These are phyloP conservation scores for Scheffersomyces titani DNA, from an alignment of 1,139 yeast genomes.

Conservation along the genomic window DNA sequence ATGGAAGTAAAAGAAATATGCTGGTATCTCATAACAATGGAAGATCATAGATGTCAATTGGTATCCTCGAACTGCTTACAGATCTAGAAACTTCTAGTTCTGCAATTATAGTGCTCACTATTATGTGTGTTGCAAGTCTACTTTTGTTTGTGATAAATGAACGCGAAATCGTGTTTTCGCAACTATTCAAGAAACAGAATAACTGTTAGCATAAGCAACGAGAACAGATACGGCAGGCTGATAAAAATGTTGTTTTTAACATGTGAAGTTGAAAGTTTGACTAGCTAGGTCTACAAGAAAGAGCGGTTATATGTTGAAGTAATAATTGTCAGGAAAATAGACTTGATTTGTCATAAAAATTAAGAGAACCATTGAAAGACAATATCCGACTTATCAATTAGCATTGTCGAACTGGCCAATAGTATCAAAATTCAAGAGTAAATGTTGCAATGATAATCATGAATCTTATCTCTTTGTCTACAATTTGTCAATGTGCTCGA, in stretches of 20 bases:
- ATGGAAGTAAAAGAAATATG: background rate
- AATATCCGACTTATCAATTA: too few relatives aligned
- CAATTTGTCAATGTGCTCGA: too few relatives aligned
- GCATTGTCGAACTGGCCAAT: too few relatives aligned
- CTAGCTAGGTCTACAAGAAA: background rate
- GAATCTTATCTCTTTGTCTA: too few relatives aligned
- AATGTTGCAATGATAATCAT: too few relatives aligned
- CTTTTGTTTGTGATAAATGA: background rate
- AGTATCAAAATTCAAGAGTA: too few relatives aligned
- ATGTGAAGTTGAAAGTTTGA: background rate
- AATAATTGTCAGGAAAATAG: background rate
- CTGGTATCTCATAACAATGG: background rate
- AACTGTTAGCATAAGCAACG: too few relatives aligned
- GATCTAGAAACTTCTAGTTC: background rate
- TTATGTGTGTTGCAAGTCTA: background rate
- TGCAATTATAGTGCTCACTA: background rate
- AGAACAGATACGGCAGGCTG: too few relatives aligned
- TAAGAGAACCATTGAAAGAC: too few relatives aligned
- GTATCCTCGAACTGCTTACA: background rate
- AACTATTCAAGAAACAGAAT: background rate
- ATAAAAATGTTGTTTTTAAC: too few relatives aligned
- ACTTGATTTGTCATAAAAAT: background rate
- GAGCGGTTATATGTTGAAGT: background rate
- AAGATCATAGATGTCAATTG: background rate
- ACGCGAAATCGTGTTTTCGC: background rate